phyloP scores from a whole-genome alignment of 2,329 filamentous ascomycete genomes.

The Ramularia endophylla region DNA sequence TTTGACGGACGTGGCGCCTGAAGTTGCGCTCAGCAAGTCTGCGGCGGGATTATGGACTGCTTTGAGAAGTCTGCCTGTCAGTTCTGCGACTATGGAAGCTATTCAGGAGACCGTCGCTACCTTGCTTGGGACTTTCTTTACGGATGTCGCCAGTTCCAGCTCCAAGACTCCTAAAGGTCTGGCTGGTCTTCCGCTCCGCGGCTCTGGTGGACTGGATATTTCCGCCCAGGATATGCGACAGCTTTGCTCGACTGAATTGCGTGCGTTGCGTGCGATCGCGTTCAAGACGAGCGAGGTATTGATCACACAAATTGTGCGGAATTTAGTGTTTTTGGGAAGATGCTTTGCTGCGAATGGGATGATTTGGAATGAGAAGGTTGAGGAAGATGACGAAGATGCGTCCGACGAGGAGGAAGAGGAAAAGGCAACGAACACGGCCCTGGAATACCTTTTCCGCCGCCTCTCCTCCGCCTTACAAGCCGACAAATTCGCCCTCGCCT shows the following conservation, averaged over 20 bases:
- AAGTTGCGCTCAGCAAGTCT: conserved; percentile 54
- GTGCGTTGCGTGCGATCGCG: conserved; percentile 55
- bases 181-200: conserved; percentile 55
- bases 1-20: conserved; percentile 61
- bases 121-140: conserved; percentile 70
- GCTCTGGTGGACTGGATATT: conserved; percentile 66
- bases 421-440: conserved; percentile 38
- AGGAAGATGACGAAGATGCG: conserved; percentile 41
- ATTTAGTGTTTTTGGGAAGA: conserved; percentile 74
- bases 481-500: conserved; percentile 56
- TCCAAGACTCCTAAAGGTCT: conserved; percentile 45
- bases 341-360: conserved; percentile 55
- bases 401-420: conserved; percentile 39
- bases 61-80: conserved; percentile 57
- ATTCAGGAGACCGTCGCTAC: conserved; percentile 73
- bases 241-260: conserved; percentile 51
- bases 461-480: conserved; percentile 63
- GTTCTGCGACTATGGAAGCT: conserved; percentile 61
- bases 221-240: conserved; percentile 58
- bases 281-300: conserved; percentile 60
- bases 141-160: conserved; percentile 66
- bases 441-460: conserved; percentile 73
- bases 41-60: conserved; percentile 64
- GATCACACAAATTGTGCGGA: conserved; percentile 71
- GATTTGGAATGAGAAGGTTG: conserved; percentile 39